Evolutionary conservation across 164 flowering plant species (phyloP).

Genomic region (Stephania cephalantha): DNA sequence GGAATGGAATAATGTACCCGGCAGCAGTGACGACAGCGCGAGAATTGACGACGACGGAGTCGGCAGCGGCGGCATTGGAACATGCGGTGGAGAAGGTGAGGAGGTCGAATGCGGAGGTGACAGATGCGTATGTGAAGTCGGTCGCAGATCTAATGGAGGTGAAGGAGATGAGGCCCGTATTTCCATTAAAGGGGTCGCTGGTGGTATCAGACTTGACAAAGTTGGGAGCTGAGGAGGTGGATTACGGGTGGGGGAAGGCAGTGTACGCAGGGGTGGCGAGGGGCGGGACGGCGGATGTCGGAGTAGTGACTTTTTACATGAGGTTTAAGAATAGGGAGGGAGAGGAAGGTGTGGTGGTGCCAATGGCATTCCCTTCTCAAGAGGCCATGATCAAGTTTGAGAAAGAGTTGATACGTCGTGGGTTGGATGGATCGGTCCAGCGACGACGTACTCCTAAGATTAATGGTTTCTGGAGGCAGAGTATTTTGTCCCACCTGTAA

Average conservation of each 20-base stretch:
- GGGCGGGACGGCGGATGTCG: constrained; percentile 37
- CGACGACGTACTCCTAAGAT: too few species aligned
- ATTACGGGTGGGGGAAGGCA: constrained; percentile 63
- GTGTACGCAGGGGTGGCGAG: constrained; percentile 46
- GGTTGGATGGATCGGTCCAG: too few species aligned
- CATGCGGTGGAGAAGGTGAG: constrained; percentile 38
- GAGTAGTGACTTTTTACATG: constrained; percentile 35
- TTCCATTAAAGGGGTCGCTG: constrained; percentile 30
- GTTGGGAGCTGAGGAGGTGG: constrained; percentile 41
- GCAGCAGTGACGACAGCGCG: constrained; percentile 29
- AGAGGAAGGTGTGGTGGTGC: constrained; percentile 45
- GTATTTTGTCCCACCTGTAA: too few species aligned
- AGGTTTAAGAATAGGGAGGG: constrained; percentile 34
- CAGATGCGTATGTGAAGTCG: constrained; percentile 30
- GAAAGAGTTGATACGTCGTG: constrained; percentile 17
- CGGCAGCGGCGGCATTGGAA: constrained; percentile 19
- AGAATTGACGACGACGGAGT: constrained; percentile 17
- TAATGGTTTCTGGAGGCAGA: too few species aligned
- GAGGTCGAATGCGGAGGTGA: constrained; percentile 26
- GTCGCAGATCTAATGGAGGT: constrained; percentile 27
- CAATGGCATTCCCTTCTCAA: constrained; percentile 36
- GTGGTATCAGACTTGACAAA: constrained; percentile 49
- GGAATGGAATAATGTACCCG: constrained; percentile 38
- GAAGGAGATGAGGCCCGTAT: constrained; percentile 27
- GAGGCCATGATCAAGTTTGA: constrained; percentile 43